Percentiles rank a stretch among this genome's conserved stretches.
Evolutionary conservation across 2,329 filamentous ascomycete species (phyloP).

Genomic region (Colletotrichum noveboracense): DNA sequence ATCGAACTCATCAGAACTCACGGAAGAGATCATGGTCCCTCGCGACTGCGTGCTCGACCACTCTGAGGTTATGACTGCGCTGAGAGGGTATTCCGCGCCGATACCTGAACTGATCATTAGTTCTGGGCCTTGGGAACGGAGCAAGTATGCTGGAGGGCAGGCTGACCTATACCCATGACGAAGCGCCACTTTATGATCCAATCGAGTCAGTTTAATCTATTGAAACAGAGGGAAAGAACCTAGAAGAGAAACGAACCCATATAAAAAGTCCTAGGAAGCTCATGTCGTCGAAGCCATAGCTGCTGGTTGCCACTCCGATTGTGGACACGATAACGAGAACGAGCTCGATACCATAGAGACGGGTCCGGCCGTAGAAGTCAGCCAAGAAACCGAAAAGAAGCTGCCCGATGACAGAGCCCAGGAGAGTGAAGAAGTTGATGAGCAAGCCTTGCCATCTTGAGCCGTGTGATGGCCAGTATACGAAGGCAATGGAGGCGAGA

Average conservation of each 20-base stretch:
- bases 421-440: slow-evolving; percentile 58
- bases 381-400: slow-evolving; percentile 59
- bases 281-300: slow-evolving; percentile 53
- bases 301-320: slow-evolving; percentile 60
- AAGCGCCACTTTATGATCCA: slow-evolving; percentile 48
- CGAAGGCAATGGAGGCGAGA: slow-evolving; percentile 56
- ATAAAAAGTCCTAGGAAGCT: slow-evolving; percentile 56
- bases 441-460: slow-evolving; percentile 49
- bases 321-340: slow-evolving; percentile 62
- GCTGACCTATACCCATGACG: slow-evolving; percentile 55
- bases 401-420: slow-evolving; percentile 58
- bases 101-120: slow-evolving; percentile 30
- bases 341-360: slow-evolving; percentile 61
- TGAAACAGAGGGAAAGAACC: background rate
- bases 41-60: slow-evolving; percentile 67
- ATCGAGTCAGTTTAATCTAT: background rate
- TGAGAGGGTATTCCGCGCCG: slow-evolving; percentile 72
- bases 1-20: slow-evolving; percentile 31
- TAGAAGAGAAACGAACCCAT: slow-evolving; percentile 38
- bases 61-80: slow-evolving; percentile 72
- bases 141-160: background rate
- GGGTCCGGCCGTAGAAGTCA: slow-evolving; percentile 59
- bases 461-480: slow-evolving; percentile 54
- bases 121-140: background rate
- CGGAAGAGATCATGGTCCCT: slow-evolving; percentile 69